Evolutionary conservation across 805 yeast genomes (phyloP).

Genomic region (Saturnispora diversa): DNA sequence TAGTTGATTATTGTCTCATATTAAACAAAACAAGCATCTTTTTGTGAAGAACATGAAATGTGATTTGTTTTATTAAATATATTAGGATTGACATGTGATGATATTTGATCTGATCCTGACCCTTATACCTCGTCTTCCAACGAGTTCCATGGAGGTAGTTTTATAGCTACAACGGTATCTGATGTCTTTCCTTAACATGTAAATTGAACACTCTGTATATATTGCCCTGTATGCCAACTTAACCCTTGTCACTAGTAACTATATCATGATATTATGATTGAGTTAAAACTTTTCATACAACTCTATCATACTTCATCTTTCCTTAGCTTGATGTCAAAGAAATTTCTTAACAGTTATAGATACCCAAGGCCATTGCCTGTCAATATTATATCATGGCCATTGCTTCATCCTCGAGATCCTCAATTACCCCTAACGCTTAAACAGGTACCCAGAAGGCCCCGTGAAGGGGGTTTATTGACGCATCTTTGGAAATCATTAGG

Average conservation of each 20-base stretch:
- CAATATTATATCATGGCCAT: constrained; percentile 3
- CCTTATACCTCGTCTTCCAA: constrained; percentile 19
- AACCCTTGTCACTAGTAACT: too few relatives aligned
- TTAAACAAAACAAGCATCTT: too few relatives aligned
- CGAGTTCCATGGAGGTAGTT: constrained; percentile 19
- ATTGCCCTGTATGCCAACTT: too few relatives aligned
- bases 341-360: constrained; percentile 7
- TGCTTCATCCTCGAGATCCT: constrained; percentile 1
- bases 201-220: neutral
- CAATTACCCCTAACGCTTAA: too few relatives aligned
- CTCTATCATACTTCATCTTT: neutral
- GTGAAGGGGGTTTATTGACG: neutral
- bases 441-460: neutral
- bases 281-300: neutral
- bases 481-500: neutral
- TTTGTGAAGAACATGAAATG: too few relatives aligned
- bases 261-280: too few relatives aligned
- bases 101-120: constrained; percentile 17
- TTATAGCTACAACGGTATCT: constrained; percentile 35
- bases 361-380: constrained; percentile 14
- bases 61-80: too few relatives aligned
- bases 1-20: too few relatives aligned
- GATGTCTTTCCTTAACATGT: constrained; percentile 13
- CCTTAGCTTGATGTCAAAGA: constrained; percentile 8
- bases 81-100: constrained; percentile 12